Conservation (phyloP, 2,329 filamentous ascomycete genomes). For the Neurospora sp. region DNA sequence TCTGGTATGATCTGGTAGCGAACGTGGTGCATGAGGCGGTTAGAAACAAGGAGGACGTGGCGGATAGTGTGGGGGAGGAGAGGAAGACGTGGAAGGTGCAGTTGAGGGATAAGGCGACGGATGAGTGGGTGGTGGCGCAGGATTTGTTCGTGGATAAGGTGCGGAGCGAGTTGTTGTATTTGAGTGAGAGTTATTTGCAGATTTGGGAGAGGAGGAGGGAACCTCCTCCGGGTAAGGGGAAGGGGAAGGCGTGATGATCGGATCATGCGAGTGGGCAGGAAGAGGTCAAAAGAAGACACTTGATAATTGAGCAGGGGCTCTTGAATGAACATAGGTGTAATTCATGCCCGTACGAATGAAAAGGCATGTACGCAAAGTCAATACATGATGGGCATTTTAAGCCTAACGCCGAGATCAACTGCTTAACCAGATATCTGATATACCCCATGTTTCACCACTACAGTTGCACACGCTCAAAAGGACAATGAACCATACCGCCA, state of each 20-base stretch:
- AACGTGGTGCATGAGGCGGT: constrained; percentile 88
- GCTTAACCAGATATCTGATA: neutral
- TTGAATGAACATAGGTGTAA: neutral
- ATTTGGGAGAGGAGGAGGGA: constrained; percentile 81
- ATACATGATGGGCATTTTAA: neutral
- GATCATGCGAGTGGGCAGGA: neutral
- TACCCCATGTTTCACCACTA: neutral
- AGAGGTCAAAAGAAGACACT: neutral
- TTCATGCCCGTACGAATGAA: neutral
- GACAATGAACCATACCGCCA: neutral
- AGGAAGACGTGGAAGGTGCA: constrained; percentile 91
- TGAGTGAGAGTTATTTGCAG: constrained; percentile 91
- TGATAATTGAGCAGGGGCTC: neutral
- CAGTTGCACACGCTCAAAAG: neutral
- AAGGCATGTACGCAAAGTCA: neutral
- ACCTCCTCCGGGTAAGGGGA: constrained; percentile 25
- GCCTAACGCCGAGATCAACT: neutral
- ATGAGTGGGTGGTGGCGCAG: constrained; percentile 89
- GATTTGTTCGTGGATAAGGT: constrained; percentile 89
- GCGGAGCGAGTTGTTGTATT: constrained; percentile 79
- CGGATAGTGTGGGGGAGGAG: constrained; percentile 73
- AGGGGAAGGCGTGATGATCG: constrained; percentile 17
- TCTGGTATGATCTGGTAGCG: constrained; percentile 90
- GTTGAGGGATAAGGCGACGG: constrained; percentile 67
- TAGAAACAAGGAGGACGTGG: constrained; percentile 69